Evolutionary conservation across 768 basidiomycete species (phyloP), one percentile per base, ranked within the genome.

Genomic region (Hemileccinum impolitum): DNA sequence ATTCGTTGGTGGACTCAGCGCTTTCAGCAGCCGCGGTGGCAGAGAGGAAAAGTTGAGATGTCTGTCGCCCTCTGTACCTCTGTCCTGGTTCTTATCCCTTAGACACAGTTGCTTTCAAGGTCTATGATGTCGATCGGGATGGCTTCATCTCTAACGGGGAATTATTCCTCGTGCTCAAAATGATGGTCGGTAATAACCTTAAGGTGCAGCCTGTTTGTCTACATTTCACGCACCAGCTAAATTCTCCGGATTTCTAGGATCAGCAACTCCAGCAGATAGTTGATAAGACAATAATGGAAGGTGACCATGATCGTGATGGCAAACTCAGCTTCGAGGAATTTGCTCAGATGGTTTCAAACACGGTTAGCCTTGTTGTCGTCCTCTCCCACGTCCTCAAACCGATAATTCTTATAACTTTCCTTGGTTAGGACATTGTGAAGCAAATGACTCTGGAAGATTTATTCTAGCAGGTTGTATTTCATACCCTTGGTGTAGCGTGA

Each of bases 201-300:
- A 99, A 99, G 78, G 93, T 93, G 41, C 51, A 69, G 49, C 23
- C 6, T 18, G 52, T 39, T 32, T 25, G 8, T 32, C 14, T 40
- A 13, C 32, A 7, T 39, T 36, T 18, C 23, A 13, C 25, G n/a
- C 8, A 25, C 18, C 30, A 2, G 6, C 25, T 18, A 11, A 11
- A 42, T 11, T 1, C 12, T 13, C 5, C 5, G 25, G 7, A 13
- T 44, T 34, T 50, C 32, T 65, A 95, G 92, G 96, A 99, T 66
- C 90, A 95, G 65, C 96, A 98, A 74, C 73, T 99, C 51, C 96
- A 99, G 69, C 96, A 98, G 68, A 99, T 99, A 51, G 96, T 99
- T 15, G 96, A 99, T 71, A 99, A 99, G 76, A 98, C 96, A 9
- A 99, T 99, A 67, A 94, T 99, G 93, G 96, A 99, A 71, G 96